phyloP scores from a whole-genome alignment of 2,329 filamentous ascomycete species.

The Huntiella moniliformis region DNA sequence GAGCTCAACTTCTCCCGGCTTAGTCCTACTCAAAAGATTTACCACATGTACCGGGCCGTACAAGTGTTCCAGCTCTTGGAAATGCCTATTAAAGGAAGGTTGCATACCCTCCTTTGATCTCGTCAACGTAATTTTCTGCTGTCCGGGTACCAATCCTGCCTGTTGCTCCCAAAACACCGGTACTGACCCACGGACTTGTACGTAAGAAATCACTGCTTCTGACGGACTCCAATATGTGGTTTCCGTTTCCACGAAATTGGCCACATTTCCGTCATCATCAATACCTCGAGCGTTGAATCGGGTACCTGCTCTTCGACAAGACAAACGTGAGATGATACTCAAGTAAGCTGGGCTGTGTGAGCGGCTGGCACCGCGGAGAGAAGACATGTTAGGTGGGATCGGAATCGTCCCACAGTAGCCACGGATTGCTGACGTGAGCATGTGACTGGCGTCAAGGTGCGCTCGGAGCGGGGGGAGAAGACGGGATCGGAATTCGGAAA shows the following conservation, averaged over 20 bases:
- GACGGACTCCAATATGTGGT: constrained; percentile 75
- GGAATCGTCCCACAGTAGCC: constrained; percentile 80
- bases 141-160: constrained; percentile 68
- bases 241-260: constrained; percentile 97
- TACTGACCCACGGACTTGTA: constrained; percentile 79
- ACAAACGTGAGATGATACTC: constrained; percentile 79
- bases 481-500: constrained; percentile 74
- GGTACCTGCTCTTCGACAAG: constrained; percentile 78
- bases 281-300: constrained; percentile 95
- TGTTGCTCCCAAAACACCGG: constrained; percentile 96
- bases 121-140: constrained; percentile 87
- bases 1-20: constrained; percentile 69
- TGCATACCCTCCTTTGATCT: constrained; percentile 79
- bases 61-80: constrained; percentile 63
- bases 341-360: constrained; percentile 62
- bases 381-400: constrained; percentile 58
- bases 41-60: constrained; percentile 88
- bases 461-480: constrained; percentile 57
- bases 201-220: constrained; percentile 73
- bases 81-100: constrained; percentile 89
- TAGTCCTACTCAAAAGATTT: constrained; percentile 81
- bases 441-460: constrained; percentile 67
- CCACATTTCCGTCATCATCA: constrained; percentile 91
- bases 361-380: constrained; percentile 32
- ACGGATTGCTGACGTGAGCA: constrained; percentile 82